Evolutionary conservation across 139 green algal genomes (phyloP), one percentile per base, ranked within the genome.

Genomic region (Diplosphaera chodatii): DNA sequence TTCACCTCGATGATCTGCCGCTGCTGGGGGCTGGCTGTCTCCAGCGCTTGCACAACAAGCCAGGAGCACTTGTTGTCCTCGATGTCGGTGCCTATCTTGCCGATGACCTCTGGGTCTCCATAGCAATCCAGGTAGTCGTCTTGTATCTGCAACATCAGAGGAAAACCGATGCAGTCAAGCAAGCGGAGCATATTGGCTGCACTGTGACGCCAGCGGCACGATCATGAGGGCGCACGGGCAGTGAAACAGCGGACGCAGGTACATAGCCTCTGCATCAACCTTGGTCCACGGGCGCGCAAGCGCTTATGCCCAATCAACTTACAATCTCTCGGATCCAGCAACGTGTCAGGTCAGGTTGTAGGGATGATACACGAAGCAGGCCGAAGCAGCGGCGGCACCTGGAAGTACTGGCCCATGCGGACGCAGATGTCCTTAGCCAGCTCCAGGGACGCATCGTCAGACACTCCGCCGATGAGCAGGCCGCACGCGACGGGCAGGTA

Each of bases 1-100:
- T 37, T 55, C 40, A 90, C 87, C 85, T 92, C 84, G 64, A 99
- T 91, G 40, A 89, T 64, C 55, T 89, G 74, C 33, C 86, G 84
- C 85, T 99, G 95, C 70, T 85, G 84, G 3, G 84, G 73, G 34
- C 23, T 86, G 0, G 89, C 94, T 10, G 83, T 66, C 77, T 93
- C 40, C 73, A 99, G 84, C 21, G 91, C 95, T 30, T 93, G 90
- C 69, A 96, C 94, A 30, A 99, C 90, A 32, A 99, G 82, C 95
- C 95, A 99, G 31, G 86, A 96, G 84, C 95, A 99, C 83, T 99
- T 99, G 86, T 93, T 97, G 84, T 99, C 95, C 80, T 89, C 72
- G 69, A 99, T 98, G 83, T 99, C 95, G 32, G 95, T 99, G 27
- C 95, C 95, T n/a, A 97, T 87, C 80, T 99, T 98, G 69, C 94